Evolutionary conservation across 1,284 basidiomycete species (phyloP), one percentile per base, ranked within the genome.

Genomic region (Acaromyces ingoldii): DNA sequence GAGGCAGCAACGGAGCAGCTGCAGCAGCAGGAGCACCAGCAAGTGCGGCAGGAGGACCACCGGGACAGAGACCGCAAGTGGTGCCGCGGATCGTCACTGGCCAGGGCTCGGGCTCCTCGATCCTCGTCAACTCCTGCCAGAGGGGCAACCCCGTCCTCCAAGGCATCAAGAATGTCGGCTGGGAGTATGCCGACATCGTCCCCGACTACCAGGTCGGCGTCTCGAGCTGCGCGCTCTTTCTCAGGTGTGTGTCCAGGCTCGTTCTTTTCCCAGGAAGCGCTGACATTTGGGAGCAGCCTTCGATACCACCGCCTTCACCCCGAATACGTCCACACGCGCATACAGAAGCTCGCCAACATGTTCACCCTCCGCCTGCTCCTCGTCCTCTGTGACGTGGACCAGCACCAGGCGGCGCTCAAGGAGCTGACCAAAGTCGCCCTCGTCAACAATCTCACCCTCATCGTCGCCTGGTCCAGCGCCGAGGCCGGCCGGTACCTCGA

Each of bases 241-340:
- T 74, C 34, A 54, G 49, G 56, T 60, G 43, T 17, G 52, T 41
- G 6, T 6, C 29, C 7, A 15, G 7, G 3, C 40, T 10, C 30
- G 15, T 26, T 19, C 1, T 10, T 1, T 7, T 11, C 33, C 22
- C 1, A 44, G 10, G 31, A 11, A 11, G 21, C 22, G 26, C 42
- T 44, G 42, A 44, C 26, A 22, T 13, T 22, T 29, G 25, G 17
- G 24, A 30, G 17, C 55, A 97, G 92, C 72, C 77, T 98, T 55
- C 87, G 86, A 63, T 98, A 98, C 66, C 92, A 98, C 70, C 87
- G 92, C 24, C 81, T 98, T 15, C 95, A 98, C 76, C 95, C 95
- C 4, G 95, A 98, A 76, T 99, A 99, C 74, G 86, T 99, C 55
- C 88, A 91, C 72, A 82, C 82, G 39, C 85, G 95, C 3, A 91